A percentile compares a stretch with the other conserved stretches of the same genome.
These are phyloP conservation scores for Talaromyces liani DNA, from an alignment of 495 filamentous ascomycete species.

Conservation along the genomic window DNA sequence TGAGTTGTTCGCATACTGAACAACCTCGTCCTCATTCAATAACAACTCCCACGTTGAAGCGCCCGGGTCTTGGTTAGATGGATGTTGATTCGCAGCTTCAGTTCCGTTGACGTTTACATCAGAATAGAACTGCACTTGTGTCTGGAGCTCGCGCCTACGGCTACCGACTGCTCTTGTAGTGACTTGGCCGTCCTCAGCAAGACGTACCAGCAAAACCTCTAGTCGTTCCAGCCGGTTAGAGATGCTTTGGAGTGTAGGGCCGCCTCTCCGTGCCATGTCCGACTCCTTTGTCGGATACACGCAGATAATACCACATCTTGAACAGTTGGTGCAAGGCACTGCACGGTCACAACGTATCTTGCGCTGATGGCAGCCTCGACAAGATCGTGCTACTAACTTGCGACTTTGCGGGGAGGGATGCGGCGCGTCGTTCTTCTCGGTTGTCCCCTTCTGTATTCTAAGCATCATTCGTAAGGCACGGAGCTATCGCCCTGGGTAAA, in stretches of 20 bases:
- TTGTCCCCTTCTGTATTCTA: neutral
- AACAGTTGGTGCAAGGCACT: constrained; percentile 55
- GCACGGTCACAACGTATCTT: constrained; percentile 58
- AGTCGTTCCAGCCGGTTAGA: constrained; percentile 48
- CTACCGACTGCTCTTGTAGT: constrained; percentile 18
- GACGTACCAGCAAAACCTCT: constrained; percentile 34
- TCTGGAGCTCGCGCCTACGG: constrained; percentile 29
- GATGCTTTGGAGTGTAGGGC: constrained; percentile 36
- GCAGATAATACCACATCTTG: constrained; percentile 49
- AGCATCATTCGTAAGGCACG: neutral
- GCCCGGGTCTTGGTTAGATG: constrained; percentile 1
- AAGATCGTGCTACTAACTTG: constrained; percentile 11
- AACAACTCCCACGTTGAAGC: constrained; percentile 10
- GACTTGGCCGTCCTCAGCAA: constrained; percentile 1
- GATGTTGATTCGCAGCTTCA: constrained; percentile 21
- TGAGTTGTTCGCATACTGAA: constrained; percentile 16
- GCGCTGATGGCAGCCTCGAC: constrained; percentile 45
- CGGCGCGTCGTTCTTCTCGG: neutral
- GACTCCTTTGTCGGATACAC: constrained; percentile 43
- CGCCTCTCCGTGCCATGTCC: constrained; percentile 36
- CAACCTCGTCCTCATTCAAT: constrained; percentile 12
- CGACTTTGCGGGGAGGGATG: neutral
- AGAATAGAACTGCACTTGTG: neutral
- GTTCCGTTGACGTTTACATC: neutral
- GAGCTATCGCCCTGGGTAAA: neutral